Evolutionary conservation across 208 protist genomes (phyloP).

Genomic region (Leishmania tropica): DNA sequence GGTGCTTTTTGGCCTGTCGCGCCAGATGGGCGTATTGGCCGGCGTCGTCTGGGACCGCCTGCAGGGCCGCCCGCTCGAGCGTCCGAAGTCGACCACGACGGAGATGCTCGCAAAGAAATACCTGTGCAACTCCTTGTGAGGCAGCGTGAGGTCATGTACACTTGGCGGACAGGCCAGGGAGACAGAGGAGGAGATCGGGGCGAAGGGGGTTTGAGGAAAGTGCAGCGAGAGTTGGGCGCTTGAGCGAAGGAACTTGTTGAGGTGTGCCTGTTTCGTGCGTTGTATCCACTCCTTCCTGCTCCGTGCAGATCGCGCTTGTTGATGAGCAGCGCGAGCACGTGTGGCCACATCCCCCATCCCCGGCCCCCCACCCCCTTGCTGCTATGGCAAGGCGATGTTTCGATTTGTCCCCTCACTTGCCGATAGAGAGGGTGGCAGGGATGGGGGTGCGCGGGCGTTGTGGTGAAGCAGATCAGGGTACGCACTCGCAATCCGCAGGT

Average conservation of each 20-base stretch:
- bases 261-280: not conserved
- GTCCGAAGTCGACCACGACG: conserved; percentile 95
- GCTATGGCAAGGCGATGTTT: not conserved
- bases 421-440: not conserved
- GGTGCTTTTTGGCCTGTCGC: conserved; percentile 97
- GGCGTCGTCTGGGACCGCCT: conserved; percentile 95
- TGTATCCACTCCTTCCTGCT: not conserved
- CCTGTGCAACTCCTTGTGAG: conserved; percentile 22
- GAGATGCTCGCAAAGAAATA: conserved; percentile 81
- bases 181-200: not conserved
- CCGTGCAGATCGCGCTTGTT: not conserved
- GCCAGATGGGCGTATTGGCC: conserved; percentile 95
- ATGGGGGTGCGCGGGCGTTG: not conserved
- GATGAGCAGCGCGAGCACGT: not conserved
- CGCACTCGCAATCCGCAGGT: not conserved
- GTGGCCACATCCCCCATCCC: not conserved
- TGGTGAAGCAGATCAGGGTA: not conserved
- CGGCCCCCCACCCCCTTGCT: no score
- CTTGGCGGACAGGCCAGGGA: not conserved
- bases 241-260: not conserved
- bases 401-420: not conserved
- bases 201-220: not conserved
- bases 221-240: not conserved
- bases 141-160: not conserved
- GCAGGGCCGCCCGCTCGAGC: conserved; percentile 95